A percentile compares a stretch with the other conserved stretches of the same genome.
These are phyloP conservation scores for Trametes meyenii DNA, from an alignment of 768 basidiomycete species.

Conservation along the genomic window DNA sequence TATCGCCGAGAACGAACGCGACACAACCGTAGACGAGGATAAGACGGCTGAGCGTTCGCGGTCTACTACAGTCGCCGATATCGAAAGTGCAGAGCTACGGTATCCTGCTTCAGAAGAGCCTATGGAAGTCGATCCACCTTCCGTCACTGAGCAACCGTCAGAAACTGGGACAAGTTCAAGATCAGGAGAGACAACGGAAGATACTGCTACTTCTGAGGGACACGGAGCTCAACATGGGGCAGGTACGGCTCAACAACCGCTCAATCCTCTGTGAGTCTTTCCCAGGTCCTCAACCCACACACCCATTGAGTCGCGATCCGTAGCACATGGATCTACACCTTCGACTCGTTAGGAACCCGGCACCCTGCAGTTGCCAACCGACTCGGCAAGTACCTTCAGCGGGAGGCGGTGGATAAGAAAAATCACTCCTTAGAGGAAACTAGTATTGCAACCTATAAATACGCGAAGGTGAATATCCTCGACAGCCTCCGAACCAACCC, in stretches of 20 bases:
- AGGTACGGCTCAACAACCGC: too few relatives aligned
- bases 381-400: constrained; percentile 66
- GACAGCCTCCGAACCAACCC: neutral
- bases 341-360: constrained; percentile 84
- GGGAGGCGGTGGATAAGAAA: constrained; percentile 79
- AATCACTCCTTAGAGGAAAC: constrained; percentile 20
- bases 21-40: neutral
- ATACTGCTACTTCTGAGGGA: too few relatives aligned
- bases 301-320: too few relatives aligned
- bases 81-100: constrained; percentile 16
- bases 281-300: too few relatives aligned
- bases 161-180: constrained; percentile 4
- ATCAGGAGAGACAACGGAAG: neutral
- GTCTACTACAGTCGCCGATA: neutral
- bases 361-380: constrained; percentile 67
- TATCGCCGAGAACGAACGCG: constrained; percentile 5
- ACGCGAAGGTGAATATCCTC: constrained; percentile 26
- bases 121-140: constrained; percentile 23
- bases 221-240: too few relatives aligned
- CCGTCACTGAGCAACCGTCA: neutral
- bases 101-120: constrained; percentile 24
- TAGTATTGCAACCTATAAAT: constrained; percentile 10
- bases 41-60: neutral
- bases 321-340: constrained; percentile 82
- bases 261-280: too few relatives aligned